These are phyloP conservation scores for Arabidopsis hybrid DNA, from an alignment of 441 rosid genomes.

Conservation along the genomic window DNA sequence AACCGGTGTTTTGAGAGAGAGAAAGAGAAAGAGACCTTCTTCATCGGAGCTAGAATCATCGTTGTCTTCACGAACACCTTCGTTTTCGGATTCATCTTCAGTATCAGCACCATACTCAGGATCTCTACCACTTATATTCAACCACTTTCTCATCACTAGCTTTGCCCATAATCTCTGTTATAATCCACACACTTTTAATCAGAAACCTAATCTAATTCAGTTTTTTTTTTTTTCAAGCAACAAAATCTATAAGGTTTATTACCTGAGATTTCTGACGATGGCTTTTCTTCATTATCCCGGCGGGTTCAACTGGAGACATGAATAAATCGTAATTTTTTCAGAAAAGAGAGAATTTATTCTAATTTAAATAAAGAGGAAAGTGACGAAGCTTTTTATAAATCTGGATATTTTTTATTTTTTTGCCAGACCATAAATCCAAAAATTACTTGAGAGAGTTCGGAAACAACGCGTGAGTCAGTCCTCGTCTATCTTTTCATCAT, in stretches of 20 bases:
- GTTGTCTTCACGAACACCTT: not conserved
- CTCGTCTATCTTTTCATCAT: conserved; percentile 41
- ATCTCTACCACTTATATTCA: conserved; percentile 66
- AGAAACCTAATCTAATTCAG: not conserved
- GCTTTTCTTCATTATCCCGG: conserved; percentile 34
- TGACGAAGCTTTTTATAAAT: conserved; percentile 19
- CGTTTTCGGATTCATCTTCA: conserved; percentile 53
- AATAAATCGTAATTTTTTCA: conserved; percentile 17
- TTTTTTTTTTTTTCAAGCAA: conserved; percentile 9
- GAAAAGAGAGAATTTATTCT: not conserved
- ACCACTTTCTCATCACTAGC: conserved; percentile 79
- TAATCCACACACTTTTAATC: conserved; percentile 47
- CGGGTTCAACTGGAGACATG: conserved; percentile 39
- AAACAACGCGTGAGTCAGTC: conserved; percentile 43
- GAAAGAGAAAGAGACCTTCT: conserved; percentile 13
- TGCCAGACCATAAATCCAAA: conserved; percentile 36
- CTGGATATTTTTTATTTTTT: conserved; percentile 6
- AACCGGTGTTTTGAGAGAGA: conserved; percentile 18
- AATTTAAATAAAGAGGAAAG: conserved; percentile 26
- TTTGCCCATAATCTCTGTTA: conserved; percentile 85
- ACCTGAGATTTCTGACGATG: conserved; percentile 48
- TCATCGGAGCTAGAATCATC: conserved; percentile 36
- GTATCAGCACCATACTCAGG: conserved; percentile 89
- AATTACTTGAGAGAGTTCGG: conserved; percentile 21
- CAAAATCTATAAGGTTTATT: not conserved